A percentile compares a stretch with the other conserved stretches of the same genome.
Conservation (phyloP, 106 monocot genomes). For the Allium fistulosum region DNA sequence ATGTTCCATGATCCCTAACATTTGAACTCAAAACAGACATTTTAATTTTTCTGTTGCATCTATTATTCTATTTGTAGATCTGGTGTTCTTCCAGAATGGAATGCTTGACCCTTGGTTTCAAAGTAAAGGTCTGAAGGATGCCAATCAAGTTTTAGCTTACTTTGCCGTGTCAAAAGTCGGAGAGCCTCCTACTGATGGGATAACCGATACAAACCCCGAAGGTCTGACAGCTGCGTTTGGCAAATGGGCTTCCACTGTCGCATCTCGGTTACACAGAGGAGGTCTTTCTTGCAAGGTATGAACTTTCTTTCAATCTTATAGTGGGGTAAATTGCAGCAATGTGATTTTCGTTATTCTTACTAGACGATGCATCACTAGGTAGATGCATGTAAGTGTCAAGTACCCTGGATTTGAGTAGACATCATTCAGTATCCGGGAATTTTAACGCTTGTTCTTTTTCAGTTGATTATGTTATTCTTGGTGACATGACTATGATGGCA, state of each 20-base stretch:
- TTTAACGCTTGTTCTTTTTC: too few relatives aligned
- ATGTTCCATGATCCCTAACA: too few relatives aligned
- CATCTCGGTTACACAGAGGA: slow-evolving; percentile 55
- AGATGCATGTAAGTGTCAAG: too few relatives aligned
- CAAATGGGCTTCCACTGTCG: slow-evolving; percentile 80
- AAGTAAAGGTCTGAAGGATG: slow-evolving; percentile 66
- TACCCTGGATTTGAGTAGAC: too few relatives aligned
- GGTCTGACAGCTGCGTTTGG: slow-evolving; percentile 86
- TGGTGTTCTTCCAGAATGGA: slow-evolving; percentile 99
- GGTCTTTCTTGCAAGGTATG: slow-evolving; percentile 97
- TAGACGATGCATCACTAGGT: too few relatives aligned
- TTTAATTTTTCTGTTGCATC: too few relatives aligned
- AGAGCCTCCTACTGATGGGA: slow-evolving; percentile 86
- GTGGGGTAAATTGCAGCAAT: too few relatives aligned
- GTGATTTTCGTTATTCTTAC: too few relatives aligned
- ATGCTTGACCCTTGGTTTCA: slow-evolving; percentile 98
- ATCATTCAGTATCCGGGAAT: too few relatives aligned
- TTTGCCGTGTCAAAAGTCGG: slow-evolving; percentile 94
- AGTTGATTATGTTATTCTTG: too few relatives aligned
- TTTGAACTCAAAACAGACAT: too few relatives aligned
- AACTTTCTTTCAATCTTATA: neutral
- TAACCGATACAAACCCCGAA: slow-evolving; percentile 91
- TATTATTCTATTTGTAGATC: slow-evolving; percentile 34
- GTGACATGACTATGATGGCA: too few relatives aligned
- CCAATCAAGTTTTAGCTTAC: slow-evolving; percentile 84